Evolutionary conservation across 805 yeast species (phyloP).

Genomic region (Jamesozyma gamospora): DNA sequence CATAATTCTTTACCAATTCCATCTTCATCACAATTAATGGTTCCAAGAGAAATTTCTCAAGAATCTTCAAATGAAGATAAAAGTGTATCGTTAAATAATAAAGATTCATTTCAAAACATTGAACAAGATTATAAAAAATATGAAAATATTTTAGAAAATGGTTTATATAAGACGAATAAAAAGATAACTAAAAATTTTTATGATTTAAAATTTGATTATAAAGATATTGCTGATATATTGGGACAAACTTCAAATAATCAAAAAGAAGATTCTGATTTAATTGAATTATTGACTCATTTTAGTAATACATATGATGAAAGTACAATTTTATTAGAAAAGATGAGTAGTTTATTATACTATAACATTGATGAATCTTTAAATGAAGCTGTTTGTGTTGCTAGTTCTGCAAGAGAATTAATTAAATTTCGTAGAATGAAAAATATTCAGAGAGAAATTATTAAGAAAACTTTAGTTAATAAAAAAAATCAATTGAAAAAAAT

Average conservation of each 20-base stretch:
- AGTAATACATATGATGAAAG: slow-evolving; percentile 23
- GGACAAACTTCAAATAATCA: slow-evolving; percentile 19
- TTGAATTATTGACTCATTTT: slow-evolving; percentile 19
- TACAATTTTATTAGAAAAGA: slow-evolving; percentile 16
- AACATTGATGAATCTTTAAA: slow-evolving; percentile 27
- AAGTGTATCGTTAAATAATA: background rate
- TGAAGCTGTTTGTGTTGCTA: slow-evolving; percentile 26
- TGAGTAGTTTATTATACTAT: slow-evolving; percentile 25
- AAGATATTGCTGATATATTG: slow-evolving; percentile 20
- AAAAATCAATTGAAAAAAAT: slow-evolving; percentile 20
- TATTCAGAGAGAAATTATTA: slow-evolving; percentile 23
- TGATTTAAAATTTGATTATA: slow-evolving; percentile 17
- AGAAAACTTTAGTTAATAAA: slow-evolving; percentile 16
- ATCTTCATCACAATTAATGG: slow-evolving; percentile 16
- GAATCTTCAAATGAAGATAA: background rate
- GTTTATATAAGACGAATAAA: slow-evolving; percentile 23
- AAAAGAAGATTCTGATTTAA: slow-evolving; percentile 18
- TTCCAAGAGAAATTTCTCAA: slow-evolving; percentile 10
- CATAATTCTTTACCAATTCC: slow-evolving; percentile 28
- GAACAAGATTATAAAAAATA: slow-evolving; percentile 25
- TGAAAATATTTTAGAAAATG: slow-evolving; percentile 18
- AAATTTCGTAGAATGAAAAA: slow-evolving; percentile 24
- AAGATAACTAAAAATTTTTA: slow-evolving; percentile 20
- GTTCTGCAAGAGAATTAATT: slow-evolving; percentile 24
- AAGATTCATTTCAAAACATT: slow-evolving; percentile 17